These are phyloP conservation scores for Globisporangium lucens DNA, from an alignment of 352 stramenopile species.

Conservation along the genomic window DNA sequence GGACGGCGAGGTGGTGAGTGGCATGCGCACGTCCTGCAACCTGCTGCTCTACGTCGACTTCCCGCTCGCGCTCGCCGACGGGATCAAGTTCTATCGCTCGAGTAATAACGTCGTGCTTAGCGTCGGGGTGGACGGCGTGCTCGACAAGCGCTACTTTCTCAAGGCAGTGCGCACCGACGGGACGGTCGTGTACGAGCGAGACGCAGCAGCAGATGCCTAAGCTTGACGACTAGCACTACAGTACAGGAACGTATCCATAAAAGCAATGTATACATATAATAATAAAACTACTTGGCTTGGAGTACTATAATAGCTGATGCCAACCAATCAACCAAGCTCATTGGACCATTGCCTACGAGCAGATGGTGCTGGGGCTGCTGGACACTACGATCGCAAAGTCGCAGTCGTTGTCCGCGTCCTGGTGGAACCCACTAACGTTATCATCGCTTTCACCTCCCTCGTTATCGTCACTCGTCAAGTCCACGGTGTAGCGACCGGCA, in stretches of 20 bases:
- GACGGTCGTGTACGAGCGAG: conserved; percentile 47
- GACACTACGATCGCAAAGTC: conserved; percentile 10
- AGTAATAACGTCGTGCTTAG: conserved; percentile 85
- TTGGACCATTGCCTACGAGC: background rate
- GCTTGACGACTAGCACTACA: background rate
- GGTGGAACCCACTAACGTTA: background rate
- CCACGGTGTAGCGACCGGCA: conserved; percentile 25
- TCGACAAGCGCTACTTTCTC: conserved; percentile 60
- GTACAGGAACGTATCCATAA: background rate
- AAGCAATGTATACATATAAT: background rate
- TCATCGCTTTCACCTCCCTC: conserved; percentile 12
- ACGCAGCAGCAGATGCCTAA: conserved; percentile 4
- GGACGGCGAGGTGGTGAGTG: conserved; percentile 65
- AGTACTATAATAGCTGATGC: background rate
- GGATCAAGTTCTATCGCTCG: conserved; percentile 81
- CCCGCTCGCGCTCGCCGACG: conserved; percentile 45
- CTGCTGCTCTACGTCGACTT: conserved; percentile 79
- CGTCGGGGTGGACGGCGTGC: conserved; percentile 46
- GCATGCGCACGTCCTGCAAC: conserved; percentile 68
- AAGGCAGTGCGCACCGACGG: conserved; percentile 50
- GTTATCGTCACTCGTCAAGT: conserved; percentile 16
- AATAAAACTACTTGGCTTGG: background rate
- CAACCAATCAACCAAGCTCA: background rate
- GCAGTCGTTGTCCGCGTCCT: background rate
- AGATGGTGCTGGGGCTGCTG: background rate